Evolutionary conservation across 1,139 yeast species (phyloP).

Genomic region (Nakaseomyces sp.): DNA sequence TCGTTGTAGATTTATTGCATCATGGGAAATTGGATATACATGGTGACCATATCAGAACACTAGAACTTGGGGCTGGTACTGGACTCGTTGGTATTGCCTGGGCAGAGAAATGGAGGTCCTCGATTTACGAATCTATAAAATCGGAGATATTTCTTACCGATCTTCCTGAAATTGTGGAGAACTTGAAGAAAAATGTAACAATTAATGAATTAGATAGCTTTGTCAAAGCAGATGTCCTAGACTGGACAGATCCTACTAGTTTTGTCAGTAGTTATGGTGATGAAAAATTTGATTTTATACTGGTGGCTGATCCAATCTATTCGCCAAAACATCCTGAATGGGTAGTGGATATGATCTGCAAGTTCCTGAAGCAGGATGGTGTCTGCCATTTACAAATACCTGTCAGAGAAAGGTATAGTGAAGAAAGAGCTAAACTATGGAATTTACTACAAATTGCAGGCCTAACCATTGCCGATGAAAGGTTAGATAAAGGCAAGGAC

Average conservation of each 20-base stretch:
- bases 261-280: constrained; percentile 32
- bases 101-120: constrained; percentile 30
- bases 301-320: constrained; percentile 83
- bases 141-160: constrained; percentile 60
- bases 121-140: constrained; percentile 28
- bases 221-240: constrained; percentile 45
- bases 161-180: constrained; percentile 64
- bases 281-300: constrained; percentile 44
- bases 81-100: constrained; percentile 78
- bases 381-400: constrained; percentile 67
- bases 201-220: constrained; percentile 37
- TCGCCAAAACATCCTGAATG: constrained; percentile 71
- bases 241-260: constrained; percentile 59
- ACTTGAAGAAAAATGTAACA: constrained; percentile 49
- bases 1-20: constrained; percentile 24
- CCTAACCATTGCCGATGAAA: constrained; percentile 26
- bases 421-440: constrained; percentile 58
- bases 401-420: constrained; percentile 53
- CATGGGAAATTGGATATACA: constrained; percentile 13
- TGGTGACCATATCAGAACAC: constrained; percentile 31
- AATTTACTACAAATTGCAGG: constrained; percentile 36
- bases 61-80: constrained; percentile 91
- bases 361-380: constrained; percentile 36
- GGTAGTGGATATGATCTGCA: constrained; percentile 50
- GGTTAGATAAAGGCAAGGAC: constrained; percentile 58